Percentiles rank a stretch among this genome's conserved stretches.
Conservation (phyloP, 2,329 filamentous ascomycete genomes). For the Colletotrichum tamarilloi region DNA sequence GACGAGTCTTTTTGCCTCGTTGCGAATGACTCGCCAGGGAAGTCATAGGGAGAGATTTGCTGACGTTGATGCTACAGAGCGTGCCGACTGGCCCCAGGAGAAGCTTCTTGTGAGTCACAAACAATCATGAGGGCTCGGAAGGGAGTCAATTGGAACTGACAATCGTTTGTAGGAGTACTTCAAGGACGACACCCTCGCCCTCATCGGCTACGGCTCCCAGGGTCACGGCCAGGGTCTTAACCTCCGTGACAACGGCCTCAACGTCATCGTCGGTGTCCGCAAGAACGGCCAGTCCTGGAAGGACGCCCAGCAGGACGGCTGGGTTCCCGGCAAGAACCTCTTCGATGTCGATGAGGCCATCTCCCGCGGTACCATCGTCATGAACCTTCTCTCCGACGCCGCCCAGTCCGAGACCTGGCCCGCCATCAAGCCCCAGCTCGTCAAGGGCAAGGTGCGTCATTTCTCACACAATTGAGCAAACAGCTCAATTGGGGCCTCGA, state of each 20-base stretch:
- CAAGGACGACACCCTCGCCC: constrained; percentile 98
- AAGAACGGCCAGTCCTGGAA: constrained; percentile 99
- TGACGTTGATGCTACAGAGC: constrained; percentile 71
- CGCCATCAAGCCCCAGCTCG: constrained; percentile 95
- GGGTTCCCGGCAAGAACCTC: constrained; percentile 98
- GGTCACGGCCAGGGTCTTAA: constrained; percentile 99
- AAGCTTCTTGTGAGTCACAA: constrained; percentile 86
- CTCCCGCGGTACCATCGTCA: constrained; percentile 90
- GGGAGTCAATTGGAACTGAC: constrained; percentile 24
- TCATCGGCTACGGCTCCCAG: constrained; percentile 98
- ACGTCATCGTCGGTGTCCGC: constrained; percentile 98
- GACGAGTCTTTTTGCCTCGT: not conserved
- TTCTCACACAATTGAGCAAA: constrained; percentile 4
- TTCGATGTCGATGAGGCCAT: constrained; percentile 99
- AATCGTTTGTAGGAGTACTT: constrained; percentile 83
- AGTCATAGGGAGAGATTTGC: constrained; percentile 14
- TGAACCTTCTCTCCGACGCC: constrained; percentile 98
- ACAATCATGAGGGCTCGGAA: not conserved
- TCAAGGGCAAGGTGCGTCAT: constrained; percentile 90
- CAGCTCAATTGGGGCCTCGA: not conserved
- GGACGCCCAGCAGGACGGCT: constrained; percentile 96
- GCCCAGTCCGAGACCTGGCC: constrained; percentile 99
- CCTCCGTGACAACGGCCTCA: constrained; percentile 99
- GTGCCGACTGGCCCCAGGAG: constrained; percentile 97
- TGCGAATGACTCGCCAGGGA: constrained; percentile 26